Evolutionary conservation across 345 rosid genomes (phyloP).

Genomic region (Dovyalis caffra): DNA sequence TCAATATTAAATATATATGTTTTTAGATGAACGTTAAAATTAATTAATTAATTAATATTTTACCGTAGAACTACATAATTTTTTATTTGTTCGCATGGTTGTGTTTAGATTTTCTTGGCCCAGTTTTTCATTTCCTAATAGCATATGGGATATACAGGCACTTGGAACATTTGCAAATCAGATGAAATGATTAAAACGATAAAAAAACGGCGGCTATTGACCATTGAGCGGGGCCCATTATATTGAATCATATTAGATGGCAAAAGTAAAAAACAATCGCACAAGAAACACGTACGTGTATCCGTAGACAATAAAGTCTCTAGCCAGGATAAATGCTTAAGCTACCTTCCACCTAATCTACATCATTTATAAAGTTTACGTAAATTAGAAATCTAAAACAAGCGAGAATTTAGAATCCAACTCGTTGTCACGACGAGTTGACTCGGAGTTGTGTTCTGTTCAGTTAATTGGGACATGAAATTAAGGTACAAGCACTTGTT

Average conservation of each 20-base stretch:
- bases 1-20: too few relatives aligned
- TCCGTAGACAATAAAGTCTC: neutral
- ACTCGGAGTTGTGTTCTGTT: neutral
- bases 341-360: neutral
- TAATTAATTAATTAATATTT: too few relatives aligned
- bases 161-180: too few relatives aligned
- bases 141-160: too few relatives aligned
- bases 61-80: too few relatives aligned
- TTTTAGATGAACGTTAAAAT: too few relatives aligned
- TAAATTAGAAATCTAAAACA: neutral
- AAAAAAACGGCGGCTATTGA: neutral
- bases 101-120: too few relatives aligned
- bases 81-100: too few relatives aligned
- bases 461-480: neutral
- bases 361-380: neutral
- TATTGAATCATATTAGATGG: neutral
- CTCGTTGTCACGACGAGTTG: slow-evolving; percentile 4
- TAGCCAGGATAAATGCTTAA: neutral
- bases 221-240: neutral
- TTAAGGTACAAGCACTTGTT: neutral
- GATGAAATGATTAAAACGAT: too few relatives aligned
- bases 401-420: neutral
- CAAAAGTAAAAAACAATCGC: neutral
- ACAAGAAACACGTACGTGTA: neutral
- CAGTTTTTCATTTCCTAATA: too few relatives aligned